Conservation (phyloP, 1,284 basidiomycete genomes). For the Pseudozyma pruni region DNA sequence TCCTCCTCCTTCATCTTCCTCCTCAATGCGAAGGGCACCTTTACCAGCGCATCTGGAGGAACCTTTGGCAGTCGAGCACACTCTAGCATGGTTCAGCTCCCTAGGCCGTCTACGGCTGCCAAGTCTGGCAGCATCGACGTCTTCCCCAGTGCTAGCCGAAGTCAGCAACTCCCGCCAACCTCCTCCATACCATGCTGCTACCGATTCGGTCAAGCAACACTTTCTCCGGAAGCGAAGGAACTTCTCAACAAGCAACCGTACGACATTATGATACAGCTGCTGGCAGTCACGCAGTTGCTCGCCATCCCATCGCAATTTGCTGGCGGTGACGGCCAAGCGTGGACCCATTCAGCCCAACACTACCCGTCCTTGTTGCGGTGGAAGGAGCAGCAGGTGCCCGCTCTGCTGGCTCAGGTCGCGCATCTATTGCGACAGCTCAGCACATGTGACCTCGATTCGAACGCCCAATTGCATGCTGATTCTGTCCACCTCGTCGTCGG, state of each 20-base stretch:
- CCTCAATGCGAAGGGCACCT: too few relatives aligned
- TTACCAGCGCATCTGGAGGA: too few relatives aligned
- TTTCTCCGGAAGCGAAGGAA: slow-evolving; percentile 1
- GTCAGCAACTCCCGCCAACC: neutral
- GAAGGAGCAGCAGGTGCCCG: slow-evolving; percentile 28
- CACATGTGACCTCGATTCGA: too few relatives aligned
- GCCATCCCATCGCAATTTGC: slow-evolving; percentile 17
- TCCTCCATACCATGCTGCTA: slow-evolving; percentile 8
- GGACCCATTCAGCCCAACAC: slow-evolving; percentile 23
- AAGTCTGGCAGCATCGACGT: neutral
- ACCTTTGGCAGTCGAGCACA: neutral
- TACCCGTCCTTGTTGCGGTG: slow-evolving; percentile 25
- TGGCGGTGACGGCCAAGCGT: slow-evolving; percentile 26
- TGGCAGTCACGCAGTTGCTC: slow-evolving; percentile 8
- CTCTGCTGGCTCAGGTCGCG: slow-evolving; percentile 1
- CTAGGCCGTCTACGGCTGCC: slow-evolving; percentile 1
- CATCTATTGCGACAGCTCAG: slow-evolving; percentile 3
- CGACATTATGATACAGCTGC: neutral
- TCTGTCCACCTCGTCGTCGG: slow-evolving; percentile 15
- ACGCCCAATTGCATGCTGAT: too few relatives aligned
- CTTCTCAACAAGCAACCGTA: neutral
- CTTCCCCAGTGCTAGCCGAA: neutral
- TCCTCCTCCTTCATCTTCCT: neutral
- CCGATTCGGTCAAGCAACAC: slow-evolving; percentile 9
- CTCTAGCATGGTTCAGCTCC: slow-evolving; percentile 16